phyloP scores from a whole-genome alignment of 2,329 filamentous ascomycete species.

The Ophiostoma piceae region DNA sequence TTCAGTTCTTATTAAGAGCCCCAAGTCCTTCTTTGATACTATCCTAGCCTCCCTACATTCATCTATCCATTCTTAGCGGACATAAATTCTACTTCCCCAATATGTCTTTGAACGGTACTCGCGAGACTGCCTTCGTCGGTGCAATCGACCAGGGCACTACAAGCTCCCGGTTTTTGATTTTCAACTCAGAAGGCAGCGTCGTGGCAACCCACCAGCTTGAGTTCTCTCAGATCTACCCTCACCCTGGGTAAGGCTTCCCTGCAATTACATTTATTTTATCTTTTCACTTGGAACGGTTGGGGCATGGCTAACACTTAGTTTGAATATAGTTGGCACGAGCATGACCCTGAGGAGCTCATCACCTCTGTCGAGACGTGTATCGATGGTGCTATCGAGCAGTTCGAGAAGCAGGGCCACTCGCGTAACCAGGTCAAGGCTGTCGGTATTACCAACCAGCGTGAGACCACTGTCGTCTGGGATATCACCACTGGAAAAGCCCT shows the following conservation, averaged over 20 bases:
- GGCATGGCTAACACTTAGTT: background rate
- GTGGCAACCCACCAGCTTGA: slow-evolving; percentile 81
- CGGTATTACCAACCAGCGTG: slow-evolving; percentile 85
- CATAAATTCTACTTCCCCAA: slow-evolving; percentile 2
- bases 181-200: slow-evolving; percentile 70
- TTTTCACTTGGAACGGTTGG: background rate
- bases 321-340: slow-evolving; percentile 74
- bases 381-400: slow-evolving; percentile 66
- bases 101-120: slow-evolving; percentile 26
- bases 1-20: background rate
- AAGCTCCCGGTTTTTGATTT: slow-evolving; percentile 83
- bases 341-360: slow-evolving; percentile 73
- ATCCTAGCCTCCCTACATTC: background rate
- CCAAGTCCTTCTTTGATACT: slow-evolving; percentile 2
- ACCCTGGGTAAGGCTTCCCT: slow-evolving; percentile 65
- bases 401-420: slow-evolving; percentile 62
- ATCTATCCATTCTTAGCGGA: background rate
- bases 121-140: slow-evolving; percentile 62
- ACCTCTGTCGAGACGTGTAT: slow-evolving; percentile 74
- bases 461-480: slow-evolving; percentile 85
- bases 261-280: background rate
- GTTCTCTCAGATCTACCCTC: slow-evolving; percentile 76
- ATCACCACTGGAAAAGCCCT: slow-evolving; percentile 71
- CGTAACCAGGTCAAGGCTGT: slow-evolving; percentile 66
- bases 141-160: slow-evolving; percentile 90